phyloP scores from a whole-genome alignment of 1,284 basidiomycete species.

The Cryptococcus sp. region DNA sequence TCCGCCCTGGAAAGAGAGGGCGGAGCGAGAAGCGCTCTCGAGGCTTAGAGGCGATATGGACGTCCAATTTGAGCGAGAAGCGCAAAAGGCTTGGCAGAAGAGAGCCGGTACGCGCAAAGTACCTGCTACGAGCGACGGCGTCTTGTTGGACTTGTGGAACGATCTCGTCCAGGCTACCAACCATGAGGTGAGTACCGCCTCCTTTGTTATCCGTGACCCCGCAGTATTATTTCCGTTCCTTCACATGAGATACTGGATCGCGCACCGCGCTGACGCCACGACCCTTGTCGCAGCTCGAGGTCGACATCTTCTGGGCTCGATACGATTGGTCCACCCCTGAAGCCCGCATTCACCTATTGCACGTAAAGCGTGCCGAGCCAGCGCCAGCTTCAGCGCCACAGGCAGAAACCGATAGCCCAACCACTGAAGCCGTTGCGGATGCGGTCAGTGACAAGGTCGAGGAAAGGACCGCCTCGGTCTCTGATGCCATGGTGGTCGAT shows the following conservation, averaged over 20 bases:
- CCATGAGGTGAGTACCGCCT: slow-evolving; percentile 30
- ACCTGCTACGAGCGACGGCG: slow-evolving; percentile 23
- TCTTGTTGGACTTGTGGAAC: slow-evolving; percentile 43
- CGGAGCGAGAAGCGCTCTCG: slow-evolving; percentile 37
- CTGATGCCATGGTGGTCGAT: not conserved
- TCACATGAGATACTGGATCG: not conserved
- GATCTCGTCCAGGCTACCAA: slow-evolving; percentile 29
- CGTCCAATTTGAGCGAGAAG: slow-evolving; percentile 18
- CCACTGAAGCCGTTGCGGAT: not conserved
- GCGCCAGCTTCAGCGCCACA: not conserved
- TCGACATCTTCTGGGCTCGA: slow-evolving; percentile 34
- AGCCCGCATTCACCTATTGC: slow-evolving; percentile 23
- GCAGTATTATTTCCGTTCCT: not conserved
- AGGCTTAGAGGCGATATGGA: slow-evolving; percentile 33
- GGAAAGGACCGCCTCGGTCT: not conserved
- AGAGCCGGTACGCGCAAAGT: slow-evolving; percentile 18
- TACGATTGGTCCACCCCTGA: slow-evolving; percentile 38
- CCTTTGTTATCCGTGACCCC: not conserved
- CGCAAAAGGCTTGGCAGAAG: slow-evolving; percentile 14
- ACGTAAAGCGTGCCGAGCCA: slow-evolving; percentile 8
- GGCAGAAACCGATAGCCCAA: slow-evolving; percentile 4
- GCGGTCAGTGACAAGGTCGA: not conserved
- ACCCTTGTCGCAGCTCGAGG: slow-evolving; percentile 18
- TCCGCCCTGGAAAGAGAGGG: slow-evolving; percentile 36
- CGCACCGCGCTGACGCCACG: not conserved